Percentiles rank a stretch among this genome's conserved stretches.
Conservation (phyloP, 1,284 basidiomycete species). For the Cutaneotrichosporon dermatis region DNA sequence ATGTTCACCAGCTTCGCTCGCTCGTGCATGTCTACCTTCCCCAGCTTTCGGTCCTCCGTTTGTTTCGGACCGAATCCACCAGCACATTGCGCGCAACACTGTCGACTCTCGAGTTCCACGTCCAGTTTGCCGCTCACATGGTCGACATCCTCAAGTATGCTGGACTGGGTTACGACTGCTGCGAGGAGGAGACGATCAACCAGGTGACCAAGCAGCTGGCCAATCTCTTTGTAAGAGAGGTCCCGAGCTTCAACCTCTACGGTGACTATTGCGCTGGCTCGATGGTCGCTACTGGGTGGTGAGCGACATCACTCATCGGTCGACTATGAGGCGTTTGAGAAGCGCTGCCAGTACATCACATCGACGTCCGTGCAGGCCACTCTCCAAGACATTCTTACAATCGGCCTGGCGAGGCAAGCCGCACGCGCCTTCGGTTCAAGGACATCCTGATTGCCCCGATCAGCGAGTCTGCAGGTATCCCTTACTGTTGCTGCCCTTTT, state of each 20-base stretch:
- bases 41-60: conserved; percentile 47
- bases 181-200: conserved; percentile 40
- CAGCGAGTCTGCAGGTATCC: conserved; percentile 90
- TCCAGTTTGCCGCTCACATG: conserved; percentile 54
- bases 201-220: conserved; percentile 58
- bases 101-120: conserved; percentile 66
- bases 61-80: conserved; percentile 41
- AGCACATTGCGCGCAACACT: conserved; percentile 63
- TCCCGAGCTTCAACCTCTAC: conserved; percentile 69
- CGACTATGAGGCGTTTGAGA: conserved; percentile 79
- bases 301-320: conserved; percentile 56
- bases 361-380: conserved; percentile 45
- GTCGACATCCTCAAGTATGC: conserved; percentile 57
- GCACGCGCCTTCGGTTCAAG: conserved; percentile 53
- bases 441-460: conserved; percentile 88
- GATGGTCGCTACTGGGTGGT: conserved; percentile 70
- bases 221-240: conserved; percentile 63
- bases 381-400: conserved; percentile 40
- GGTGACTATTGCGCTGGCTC: conserved; percentile 79
- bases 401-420: conserved; percentile 19
- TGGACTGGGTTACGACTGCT: conserved; percentile 51
- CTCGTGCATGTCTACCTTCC: conserved; percentile 59
- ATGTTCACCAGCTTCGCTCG: conserved; percentile 68
- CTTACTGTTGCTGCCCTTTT: conserved; percentile 71
- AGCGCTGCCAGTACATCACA: conserved; percentile 59